phyloP scores from a whole-genome alignment of 139 green algal species.

The Micractinium sp. region DNA sequence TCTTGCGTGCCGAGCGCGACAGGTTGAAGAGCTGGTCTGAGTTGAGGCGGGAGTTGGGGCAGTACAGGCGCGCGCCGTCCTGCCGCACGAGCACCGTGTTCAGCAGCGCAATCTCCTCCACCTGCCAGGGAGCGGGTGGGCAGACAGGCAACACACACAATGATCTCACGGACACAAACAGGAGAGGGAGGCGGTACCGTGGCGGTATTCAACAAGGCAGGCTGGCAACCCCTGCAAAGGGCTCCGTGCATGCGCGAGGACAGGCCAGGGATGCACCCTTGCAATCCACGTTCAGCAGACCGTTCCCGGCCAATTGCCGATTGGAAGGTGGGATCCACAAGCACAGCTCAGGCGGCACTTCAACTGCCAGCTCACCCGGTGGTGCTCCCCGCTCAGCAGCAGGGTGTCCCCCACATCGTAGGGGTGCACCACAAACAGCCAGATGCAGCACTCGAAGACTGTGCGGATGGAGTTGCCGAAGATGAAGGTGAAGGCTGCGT shows the following conservation, averaged over 20 bases:
- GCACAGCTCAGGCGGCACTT: neutral
- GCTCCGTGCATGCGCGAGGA: too few relatives aligned
- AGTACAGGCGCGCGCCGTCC: conserved; percentile 58
- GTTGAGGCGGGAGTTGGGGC: conserved; percentile 60
- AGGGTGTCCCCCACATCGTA: conserved; percentile 69
- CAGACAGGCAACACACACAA: too few relatives aligned
- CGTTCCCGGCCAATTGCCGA: too few relatives aligned
- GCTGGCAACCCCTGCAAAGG: neutral
- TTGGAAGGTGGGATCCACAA: too few relatives aligned
- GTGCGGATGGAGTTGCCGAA: conserved; percentile 56
- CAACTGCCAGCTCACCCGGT: neutral
- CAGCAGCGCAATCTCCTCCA: conserved; percentile 69
- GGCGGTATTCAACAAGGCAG: too few relatives aligned
- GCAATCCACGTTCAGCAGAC: too few relatives aligned
- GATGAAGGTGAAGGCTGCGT: conserved; percentile 42
- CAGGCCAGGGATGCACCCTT: too few relatives aligned
- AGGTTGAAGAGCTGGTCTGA: conserved; percentile 58
- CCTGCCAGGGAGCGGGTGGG: conserved; percentile 11
- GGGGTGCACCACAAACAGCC: conserved; percentile 43
- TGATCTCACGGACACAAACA: neutral
- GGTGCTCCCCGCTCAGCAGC: conserved; percentile 34
- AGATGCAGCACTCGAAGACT: conserved; percentile 57
- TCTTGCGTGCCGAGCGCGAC: conserved; percentile 19
- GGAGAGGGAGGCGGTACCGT: neutral
- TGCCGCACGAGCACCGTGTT: conserved; percentile 53